Percentiles rank a stretch among this genome's conserved stretches.
These are phyloP conservation scores for Nadsonia starkeyi-henricii DNA, from an alignment of 1,139 yeast genomes.

Conservation along the genomic window DNA sequence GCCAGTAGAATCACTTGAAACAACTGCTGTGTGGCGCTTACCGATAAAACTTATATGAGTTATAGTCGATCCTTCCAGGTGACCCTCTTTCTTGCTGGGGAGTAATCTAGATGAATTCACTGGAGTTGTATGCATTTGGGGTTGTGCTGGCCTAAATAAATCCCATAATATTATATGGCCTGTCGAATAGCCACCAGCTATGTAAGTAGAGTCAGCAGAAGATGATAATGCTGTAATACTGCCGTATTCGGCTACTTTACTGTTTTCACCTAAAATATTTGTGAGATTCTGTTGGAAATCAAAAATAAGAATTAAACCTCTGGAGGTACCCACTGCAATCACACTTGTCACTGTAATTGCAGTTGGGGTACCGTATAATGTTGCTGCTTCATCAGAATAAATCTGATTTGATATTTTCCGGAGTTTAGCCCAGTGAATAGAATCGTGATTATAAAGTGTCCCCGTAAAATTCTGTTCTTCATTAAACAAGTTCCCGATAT, in stretches of 20 bases:
- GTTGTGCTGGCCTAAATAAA: constrained; percentile 21
- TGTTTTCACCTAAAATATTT: constrained; percentile 25
- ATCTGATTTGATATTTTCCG: constrained; percentile 28
- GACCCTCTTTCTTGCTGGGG: constrained; percentile 33
- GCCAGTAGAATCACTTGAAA: constrained; percentile 50
- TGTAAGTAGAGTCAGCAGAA: constrained; percentile 37
- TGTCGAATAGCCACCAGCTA: constrained; percentile 33
- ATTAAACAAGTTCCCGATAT: constrained; percentile 5
- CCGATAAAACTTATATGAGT: constrained; percentile 41
- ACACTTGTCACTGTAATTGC: constrained; percentile 35
- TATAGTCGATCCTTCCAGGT: constrained; percentile 33
- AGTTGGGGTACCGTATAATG: constrained; percentile 37
- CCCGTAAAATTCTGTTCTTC: background rate
- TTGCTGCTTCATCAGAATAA: constrained; percentile 25
- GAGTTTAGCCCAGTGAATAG: constrained; percentile 32
- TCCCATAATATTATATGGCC: constrained; percentile 39
- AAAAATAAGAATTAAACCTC: constrained; percentile 46
- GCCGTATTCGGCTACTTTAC: constrained; percentile 24
- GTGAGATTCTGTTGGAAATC: constrained; percentile 46
- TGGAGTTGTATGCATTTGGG: constrained; percentile 25
- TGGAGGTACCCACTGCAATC: constrained; percentile 49
- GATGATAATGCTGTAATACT: constrained; percentile 33
- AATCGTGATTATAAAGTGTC: constrained; percentile 17
- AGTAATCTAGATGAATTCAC: constrained; percentile 13
- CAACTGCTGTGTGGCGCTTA: constrained; percentile 40